Evolutionary conservation across 257 asterid genomes (phyloP), one percentile per base, ranked within the genome.

Genomic region (Penstemon newberryi): DNA sequence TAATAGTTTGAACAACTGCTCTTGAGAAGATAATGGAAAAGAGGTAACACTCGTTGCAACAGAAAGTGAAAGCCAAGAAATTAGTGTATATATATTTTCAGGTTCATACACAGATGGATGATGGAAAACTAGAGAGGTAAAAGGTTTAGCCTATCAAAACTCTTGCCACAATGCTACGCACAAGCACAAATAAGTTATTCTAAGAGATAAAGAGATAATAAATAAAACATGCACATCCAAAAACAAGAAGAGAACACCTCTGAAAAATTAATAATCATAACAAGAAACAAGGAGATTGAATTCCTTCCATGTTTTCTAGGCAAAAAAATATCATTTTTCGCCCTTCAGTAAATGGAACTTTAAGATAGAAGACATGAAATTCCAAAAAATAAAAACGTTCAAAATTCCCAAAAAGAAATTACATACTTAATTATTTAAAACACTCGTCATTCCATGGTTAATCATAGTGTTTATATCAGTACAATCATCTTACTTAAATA

Each of bases 11-110:
- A 53, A 68, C 25, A 67, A 41, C 76, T 44, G 38, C 65, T 19
- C 51, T 10, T 55, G 56, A 66, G 45, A 38, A 39, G 61, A 40
- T 40, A 43, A 33, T 54, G 63, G 60, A 15, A 42, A 58, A 64
- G 61, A 39, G 39, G 52, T 51, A 33, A 67, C 9, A 40, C 1
- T 13, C 51, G 9, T 65, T 44, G 49, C 63, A 38, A 50, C 13
- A 46, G 62, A 36, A 65, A 50, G 10, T 54, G 72, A 54, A 60
- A 72, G 73, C 60, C 63, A 43, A 38, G 59, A n/a, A 57, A 60
- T 37, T 55, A 7, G 45, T 62, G n/a, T 37, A 12, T 39, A 61
- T 11, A 64, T 10, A 18, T 60, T 52, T 37, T 7, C 18, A 54
- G 37, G 38, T 18, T 25, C 38, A 51, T 41, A 66, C 8, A 39